Percentiles rank a stretch among this genome's conserved stretches.
phyloP scores from a whole-genome alignment of 78 protist genomes.

The Protostelium mycophagum region DNA sequence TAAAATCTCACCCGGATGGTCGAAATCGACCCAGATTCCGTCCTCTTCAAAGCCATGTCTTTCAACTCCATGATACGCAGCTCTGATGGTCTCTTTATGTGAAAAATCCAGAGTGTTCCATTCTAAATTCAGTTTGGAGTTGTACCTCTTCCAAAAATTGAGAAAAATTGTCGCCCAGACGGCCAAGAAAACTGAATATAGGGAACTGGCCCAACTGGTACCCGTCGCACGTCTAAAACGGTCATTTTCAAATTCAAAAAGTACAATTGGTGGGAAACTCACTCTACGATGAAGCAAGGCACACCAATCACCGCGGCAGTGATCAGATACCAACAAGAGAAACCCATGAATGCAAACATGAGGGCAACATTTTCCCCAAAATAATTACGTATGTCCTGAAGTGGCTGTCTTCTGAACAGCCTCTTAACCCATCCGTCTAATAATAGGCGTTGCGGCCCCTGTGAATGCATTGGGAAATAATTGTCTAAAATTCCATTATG shows the following conservation, averaged over 20 bases:
- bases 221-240: neutral
- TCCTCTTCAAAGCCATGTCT: neutral
- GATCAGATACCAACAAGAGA: neutral
- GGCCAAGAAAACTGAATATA: neutral
- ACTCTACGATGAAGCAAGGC: neutral
- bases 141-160: conserved; percentile 45
- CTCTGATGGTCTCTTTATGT: neutral
- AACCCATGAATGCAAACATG: neutral
- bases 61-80: neutral
- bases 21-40: neutral
- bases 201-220: neutral
- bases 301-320: neutral
- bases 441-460: neutral
- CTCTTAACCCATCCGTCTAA: neutral
- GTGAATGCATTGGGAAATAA: conserved; percentile 2
- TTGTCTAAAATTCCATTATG: neutral
- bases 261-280: too few relatives aligned
- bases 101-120: conserved; percentile 10
- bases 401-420: neutral
- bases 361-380: conserved; percentile 10
- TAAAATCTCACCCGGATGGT: neutral
- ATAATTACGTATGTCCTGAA: conserved; percentile 2
- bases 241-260: too few relatives aligned
- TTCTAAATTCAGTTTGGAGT: neutral
- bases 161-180: conserved; percentile 17